phyloP scores from a whole-genome alignment of 1,284 basidiomycete genomes.

The Papiliotrema flavescens region DNA sequence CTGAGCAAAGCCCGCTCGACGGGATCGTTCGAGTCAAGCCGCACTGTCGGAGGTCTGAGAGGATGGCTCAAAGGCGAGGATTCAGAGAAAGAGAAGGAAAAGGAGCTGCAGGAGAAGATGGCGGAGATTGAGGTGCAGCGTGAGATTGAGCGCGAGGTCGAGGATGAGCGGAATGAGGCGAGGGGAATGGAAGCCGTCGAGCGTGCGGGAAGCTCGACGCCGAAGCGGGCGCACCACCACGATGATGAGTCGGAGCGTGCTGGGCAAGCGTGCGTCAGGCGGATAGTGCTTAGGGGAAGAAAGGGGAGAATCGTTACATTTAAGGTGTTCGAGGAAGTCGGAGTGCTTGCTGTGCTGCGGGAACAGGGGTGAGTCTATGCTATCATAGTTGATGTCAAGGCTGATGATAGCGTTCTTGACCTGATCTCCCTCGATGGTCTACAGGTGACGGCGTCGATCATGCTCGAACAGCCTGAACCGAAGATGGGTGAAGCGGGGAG shows the following conservation, averaged over 20 bases:
- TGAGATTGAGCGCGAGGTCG: conserved; percentile 35
- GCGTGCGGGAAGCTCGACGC: not conserved
- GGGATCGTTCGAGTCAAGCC: conserved; percentile 11
- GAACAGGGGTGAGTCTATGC: conserved; percentile 32
- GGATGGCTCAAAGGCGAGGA: conserved; percentile 16
- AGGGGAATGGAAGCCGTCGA: conserved; percentile 30
- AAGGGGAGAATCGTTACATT: conserved; percentile 31
- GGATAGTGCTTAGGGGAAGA: too few species aligned
- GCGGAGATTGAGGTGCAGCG: conserved; percentile 39
- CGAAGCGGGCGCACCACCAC: not conserved
- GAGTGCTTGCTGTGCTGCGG: conserved; percentile 29
- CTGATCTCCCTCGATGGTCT: conserved; percentile 27
- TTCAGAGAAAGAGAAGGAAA: conserved; percentile 5
- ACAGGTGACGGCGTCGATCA: conserved; percentile 9
- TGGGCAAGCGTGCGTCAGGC: conserved; percentile 15
- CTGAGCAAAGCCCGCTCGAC: conserved; percentile 11
- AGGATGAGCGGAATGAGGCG: conserved; percentile 27
- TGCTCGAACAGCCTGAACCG: conserved; percentile 19
- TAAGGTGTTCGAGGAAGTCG: conserved; percentile 28
- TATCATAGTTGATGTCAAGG: not conserved
- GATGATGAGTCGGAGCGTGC: conserved; percentile 19
- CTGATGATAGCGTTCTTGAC: conserved; percentile 27
- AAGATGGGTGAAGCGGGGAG: not conserved
- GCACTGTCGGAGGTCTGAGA: conserved; percentile 13
- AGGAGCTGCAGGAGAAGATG: conserved; percentile 22